Evolutionary conservation across 176 grass and related monocot species (phyloP), one percentile per base, ranked within the genome.

Genomic region (Triticum monococcum): DNA sequence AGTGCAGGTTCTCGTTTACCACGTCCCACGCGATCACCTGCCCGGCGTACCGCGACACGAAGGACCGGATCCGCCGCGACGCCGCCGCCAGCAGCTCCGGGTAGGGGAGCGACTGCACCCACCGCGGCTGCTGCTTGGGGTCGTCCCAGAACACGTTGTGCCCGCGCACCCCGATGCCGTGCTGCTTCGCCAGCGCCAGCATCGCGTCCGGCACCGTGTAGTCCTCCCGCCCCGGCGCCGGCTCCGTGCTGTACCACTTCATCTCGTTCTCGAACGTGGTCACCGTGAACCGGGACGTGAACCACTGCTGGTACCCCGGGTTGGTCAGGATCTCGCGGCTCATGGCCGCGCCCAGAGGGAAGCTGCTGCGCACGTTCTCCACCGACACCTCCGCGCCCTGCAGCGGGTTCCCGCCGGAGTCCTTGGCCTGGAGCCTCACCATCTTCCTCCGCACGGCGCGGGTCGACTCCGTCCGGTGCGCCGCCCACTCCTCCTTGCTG

Each of bases 221-320:
- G 83, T 92, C 73, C 84, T 86, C 88, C 11, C 87, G 57, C 1
- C 90, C 88, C 25, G 70, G 62, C 41, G 9, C 41, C 20, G 5
- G 25, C 82, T 95, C 93, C 22, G 78, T 95, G 45, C 79, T 70
- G 61, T 91, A 95, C 93, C 93, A 95, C 82, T 95, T 92, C 93
- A 95, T 95, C 83, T 95, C 93, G 81, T 95, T 95, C 90, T 95
- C 93, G 68, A 95, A 95, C 37, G 90, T 95, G 72, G 93, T 81
- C 4, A 91, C 88, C 0, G 82, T 89, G 88, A 95, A 95, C 30
- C 90, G 88, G 2, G 90, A 91, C 7, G 90, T 62, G 65, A 95
- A 95, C 90, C 91, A 95, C 13, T 22, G 62, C 83, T 91, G 85
- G 63, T 92, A 95, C 25, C 68, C 83, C 23, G 79, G 28, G 60